Evolutionary conservation across 805 yeast species (phyloP), one percentile per base, ranked within the genome.

Genomic region (Schwanniomyces yamadae): DNA sequence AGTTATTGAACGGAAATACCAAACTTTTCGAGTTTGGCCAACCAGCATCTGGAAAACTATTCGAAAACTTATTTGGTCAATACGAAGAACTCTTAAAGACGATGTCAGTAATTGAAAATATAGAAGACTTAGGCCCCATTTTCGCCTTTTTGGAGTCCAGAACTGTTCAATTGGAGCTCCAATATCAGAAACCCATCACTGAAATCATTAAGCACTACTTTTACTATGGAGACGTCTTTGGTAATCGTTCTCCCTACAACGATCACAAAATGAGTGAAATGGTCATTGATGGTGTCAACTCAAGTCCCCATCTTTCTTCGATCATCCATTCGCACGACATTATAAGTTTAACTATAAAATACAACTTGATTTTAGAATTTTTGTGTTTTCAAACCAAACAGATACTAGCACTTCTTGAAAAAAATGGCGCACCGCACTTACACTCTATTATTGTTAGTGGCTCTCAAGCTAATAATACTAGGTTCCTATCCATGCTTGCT

Each of bases 171-270:
- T 17, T 61, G 9, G 69, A 62, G 31, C 11, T 5, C 3, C n/a
- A 34, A 16, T 23, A 41, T 14, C 10, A 32, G 0, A 15, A 30
- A 15, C 23, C 49, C 8, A 51, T 59, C 14, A 40, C 58, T 36
- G 49, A 46, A 17, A 34, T 59, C 3, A 47, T 70, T 1, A 63
- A 52, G 31, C 48, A 68, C 37, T 62, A 61, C 54, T 63, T 73
- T 37, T 63, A 66, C 36, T 76, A 75, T 44, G 83, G 83, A 1
- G 82, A 78, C 49, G 63, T 73, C 14, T 61, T 66, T 31, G 84
- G 84, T 1, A 79, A 78, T 46, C 62, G 84, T 49, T 71, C 79
- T 6, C 84, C 84, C 0, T 73, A 58, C 42, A 71, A 67, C 35
- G 76, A 76, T 46, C 64, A 74, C 8, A 32, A 53, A 2, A 66